Base-by-base conservation (phyloP, 345 rosid genomes). In the Nasturtium officinale region DNA sequence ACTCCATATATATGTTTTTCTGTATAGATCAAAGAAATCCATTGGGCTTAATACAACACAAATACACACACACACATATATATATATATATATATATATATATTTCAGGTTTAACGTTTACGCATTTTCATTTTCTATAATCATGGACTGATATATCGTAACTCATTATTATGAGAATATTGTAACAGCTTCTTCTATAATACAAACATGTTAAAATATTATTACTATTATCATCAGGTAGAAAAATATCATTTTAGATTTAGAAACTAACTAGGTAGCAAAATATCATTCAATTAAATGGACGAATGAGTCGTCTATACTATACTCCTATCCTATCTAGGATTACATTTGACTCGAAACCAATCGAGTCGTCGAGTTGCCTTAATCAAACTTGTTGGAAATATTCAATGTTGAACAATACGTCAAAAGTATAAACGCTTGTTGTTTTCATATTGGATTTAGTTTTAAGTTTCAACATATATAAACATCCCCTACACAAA, bases 301-400 rank as follows among this genome's bases (percentile, higher is more conserved):
- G 12, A 13, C 9, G 17, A 53, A 25, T 25, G 18, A 35, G 38
- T 35, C 4, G 38, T 35, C 38, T 35, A 35, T 35, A 35, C 9
- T 9, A 35, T 32, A 32, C 0, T 30, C 6, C 25, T 23, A 23
- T 23, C 8, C 8, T 33, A 55, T 53, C 28, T 55, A 18, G 9
- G 6, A 3, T 29, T 6, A 53, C 18, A 53, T 5, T 55, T 29
- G 60, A 55, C 5, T 12, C 3, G 7, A n/a, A 68, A 33, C 33
- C 8, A 67, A 28, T 40, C 0, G 13, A 57, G 13, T 71, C 25
- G n/a, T 61, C 8, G 47, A 73, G 15, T 6, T 30, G 16, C 57
- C 64, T 60, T 54, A 72, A 18, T 21, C 53, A 37, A 53, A 21
- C 63, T 29, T 63, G 23, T 38, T 62, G 33, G 11, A 60, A 61